These are phyloP conservation scores for Gaultheria prostrata DNA, from an alignment of 148 eudicot genomes.

Conservation along the genomic window DNA sequence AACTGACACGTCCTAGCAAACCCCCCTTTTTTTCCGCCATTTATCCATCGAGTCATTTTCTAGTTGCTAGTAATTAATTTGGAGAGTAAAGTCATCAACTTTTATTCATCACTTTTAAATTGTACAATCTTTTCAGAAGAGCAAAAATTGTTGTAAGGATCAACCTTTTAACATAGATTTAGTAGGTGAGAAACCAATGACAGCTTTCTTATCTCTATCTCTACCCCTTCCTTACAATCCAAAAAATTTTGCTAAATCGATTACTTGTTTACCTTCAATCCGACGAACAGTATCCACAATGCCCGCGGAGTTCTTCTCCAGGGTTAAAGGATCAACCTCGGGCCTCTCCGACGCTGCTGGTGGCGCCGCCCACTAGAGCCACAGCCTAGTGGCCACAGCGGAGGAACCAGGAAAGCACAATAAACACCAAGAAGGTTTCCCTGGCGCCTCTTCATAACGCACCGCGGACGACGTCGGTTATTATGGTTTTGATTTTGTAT, in stretches of 20 bases:
- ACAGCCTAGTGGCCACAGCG: constrained; percentile 69
- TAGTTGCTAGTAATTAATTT: no score
- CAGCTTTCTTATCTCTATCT: not conserved
- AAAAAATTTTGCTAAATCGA: not conserved
- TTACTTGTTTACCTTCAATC: constrained; percentile 20
- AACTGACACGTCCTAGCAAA: no score
- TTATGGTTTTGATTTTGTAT: no score
- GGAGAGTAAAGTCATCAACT: no score
- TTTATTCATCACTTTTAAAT: no score
- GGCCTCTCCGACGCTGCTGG: constrained; percentile 84
- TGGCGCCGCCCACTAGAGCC: constrained; percentile 89
- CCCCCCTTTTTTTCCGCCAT: no score
- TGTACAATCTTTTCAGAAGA: no score
- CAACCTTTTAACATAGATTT: no score
- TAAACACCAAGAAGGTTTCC: constrained; percentile 75
- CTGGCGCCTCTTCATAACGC: no score
- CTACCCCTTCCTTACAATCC: not conserved
- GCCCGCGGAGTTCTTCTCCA: constrained; percentile 43
- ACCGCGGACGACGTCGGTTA: no score
- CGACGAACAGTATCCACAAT: constrained; percentile 36
- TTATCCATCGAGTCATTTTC: no score
- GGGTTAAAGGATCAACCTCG: constrained; percentile 49
- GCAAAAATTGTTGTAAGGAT: no score
- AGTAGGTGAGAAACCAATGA: not conserved
- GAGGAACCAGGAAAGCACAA: constrained; percentile 86